These are phyloP conservation scores for Quercus gilva DNA, from an alignment of 306 rosid species.

Conservation along the genomic window DNA sequence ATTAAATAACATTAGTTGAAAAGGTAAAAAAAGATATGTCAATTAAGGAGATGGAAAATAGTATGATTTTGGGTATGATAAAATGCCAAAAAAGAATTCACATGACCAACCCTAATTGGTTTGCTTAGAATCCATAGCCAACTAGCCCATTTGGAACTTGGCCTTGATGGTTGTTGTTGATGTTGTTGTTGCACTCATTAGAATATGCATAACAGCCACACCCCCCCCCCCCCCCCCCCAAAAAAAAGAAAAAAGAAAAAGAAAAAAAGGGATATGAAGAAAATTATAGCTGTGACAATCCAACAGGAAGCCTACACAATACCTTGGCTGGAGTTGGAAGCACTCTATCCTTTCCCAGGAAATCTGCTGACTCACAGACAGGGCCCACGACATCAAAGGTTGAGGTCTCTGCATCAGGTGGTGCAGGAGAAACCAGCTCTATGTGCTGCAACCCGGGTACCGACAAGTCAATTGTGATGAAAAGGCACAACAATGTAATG, in stretches of 20 bases:
- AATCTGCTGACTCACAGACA: slow-evolving; percentile 67
- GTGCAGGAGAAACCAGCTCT: slow-evolving; percentile 81
- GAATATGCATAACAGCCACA: too few species aligned
- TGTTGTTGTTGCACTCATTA: too few species aligned
- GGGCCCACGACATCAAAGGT: slow-evolving; percentile 67
- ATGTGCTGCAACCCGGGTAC: slow-evolving; percentile 68
- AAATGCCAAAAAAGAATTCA: too few species aligned
- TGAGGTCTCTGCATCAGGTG: slow-evolving; percentile 38
- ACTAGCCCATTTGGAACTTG: too few species aligned
- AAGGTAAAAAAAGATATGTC: too few species aligned
- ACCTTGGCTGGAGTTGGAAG: slow-evolving; percentile 53
- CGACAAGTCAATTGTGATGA: slow-evolving; percentile 2
- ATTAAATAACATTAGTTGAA: too few species aligned
- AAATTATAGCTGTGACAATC: background rate
- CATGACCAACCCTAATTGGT: too few species aligned
- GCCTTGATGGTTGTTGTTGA: too few species aligned
- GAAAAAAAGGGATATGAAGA: background rate
- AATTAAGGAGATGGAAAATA: too few species aligned
- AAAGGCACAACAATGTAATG: background rate
- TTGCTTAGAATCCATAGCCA: too few species aligned
- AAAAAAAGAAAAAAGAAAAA: background rate
- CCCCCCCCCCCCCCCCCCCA: too few species aligned
- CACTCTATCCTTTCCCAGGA: slow-evolving; percentile 54
- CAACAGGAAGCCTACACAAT: background rate
- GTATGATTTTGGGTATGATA: too few species aligned